Percentiles rank a stretch among this genome's conserved stretches.
Conservation (phyloP, 805 yeast species). For the Candida boleticola region DNA sequence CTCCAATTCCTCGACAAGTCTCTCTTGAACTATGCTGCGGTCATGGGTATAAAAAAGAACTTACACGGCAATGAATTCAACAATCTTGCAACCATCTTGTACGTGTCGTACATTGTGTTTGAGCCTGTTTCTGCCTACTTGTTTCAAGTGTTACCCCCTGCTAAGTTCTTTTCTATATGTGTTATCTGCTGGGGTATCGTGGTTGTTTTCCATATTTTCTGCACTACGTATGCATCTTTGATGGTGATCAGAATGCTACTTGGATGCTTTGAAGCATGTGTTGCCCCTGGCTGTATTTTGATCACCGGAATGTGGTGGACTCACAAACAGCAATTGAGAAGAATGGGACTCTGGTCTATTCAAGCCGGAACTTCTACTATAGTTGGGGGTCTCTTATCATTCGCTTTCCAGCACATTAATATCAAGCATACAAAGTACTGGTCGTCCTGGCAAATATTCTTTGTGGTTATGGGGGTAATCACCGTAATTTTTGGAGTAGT, state of each 20-base stretch:
- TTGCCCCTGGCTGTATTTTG: conserved; percentile 56
- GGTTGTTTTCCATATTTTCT: conserved; percentile 50
- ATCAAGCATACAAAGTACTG: conserved; percentile 20
- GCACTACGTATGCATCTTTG: conserved; percentile 49
- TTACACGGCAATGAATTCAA: conserved; percentile 48
- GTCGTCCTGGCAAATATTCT: conserved; percentile 62
- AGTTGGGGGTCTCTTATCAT: conserved; percentile 44
- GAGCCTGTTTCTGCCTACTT: conserved; percentile 44
- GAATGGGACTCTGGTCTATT: conserved; percentile 58
- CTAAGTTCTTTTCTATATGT: conserved; percentile 47
- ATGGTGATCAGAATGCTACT: conserved; percentile 54
- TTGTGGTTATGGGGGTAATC: conserved; percentile 52
- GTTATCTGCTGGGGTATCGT: conserved; percentile 55
- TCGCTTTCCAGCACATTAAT: conserved; percentile 52
- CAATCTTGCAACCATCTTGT: conserved; percentile 52
- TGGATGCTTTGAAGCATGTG: conserved; percentile 54
- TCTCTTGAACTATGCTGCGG: conserved; percentile 59
- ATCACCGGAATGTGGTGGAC: conserved; percentile 65
- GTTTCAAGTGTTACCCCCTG: conserved; percentile 52
- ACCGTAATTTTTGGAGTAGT: conserved; percentile 50
- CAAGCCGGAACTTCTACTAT: conserved; percentile 57
- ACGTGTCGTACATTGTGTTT: conserved; percentile 52
- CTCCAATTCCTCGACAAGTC: conserved; percentile 60
- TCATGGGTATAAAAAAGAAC: conserved; percentile 58
- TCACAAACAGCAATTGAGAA: conserved; percentile 47